These are phyloP conservation scores for Penicillium sp. DNA, from an alignment of 2,329 filamentous ascomycete species.

Conservation along the genomic window DNA sequence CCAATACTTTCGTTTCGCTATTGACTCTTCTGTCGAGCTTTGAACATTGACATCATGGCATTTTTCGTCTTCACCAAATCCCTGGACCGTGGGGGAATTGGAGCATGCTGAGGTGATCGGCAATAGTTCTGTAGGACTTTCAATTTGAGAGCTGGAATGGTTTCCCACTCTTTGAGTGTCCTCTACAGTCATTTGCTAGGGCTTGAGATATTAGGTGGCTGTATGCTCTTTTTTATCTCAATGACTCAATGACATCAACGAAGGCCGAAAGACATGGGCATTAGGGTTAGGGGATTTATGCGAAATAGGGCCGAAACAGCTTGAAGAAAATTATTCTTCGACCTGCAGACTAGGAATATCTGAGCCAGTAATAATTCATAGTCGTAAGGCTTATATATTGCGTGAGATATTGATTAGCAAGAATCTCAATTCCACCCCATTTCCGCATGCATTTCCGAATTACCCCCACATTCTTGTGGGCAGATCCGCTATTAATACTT, in stretches of 20 bases:
- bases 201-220: background rate
- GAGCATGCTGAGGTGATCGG: constrained; percentile 2
- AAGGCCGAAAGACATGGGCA: background rate
- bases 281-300: background rate
- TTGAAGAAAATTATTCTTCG: background rate
- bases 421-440: background rate
- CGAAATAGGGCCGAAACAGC: background rate
- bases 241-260: background rate
- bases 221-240: background rate
- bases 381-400: background rate
- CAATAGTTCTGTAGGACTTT: background rate
- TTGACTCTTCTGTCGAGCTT: background rate
- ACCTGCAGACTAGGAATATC: background rate
- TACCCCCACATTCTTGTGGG: background rate
- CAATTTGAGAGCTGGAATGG: background rate
- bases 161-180: background rate
- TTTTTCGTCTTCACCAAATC: background rate
- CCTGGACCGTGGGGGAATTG: background rate
- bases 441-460: constrained; percentile 5
- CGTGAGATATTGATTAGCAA: background rate
- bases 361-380: background rate
- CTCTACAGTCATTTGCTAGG: background rate
- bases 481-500: background rate
- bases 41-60: background rate
- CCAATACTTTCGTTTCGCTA: background rate